Evolutionary conservation across 2,329 filamentous ascomycete genomes (phyloP), one percentile per base, ranked within the genome.

Genomic region (Trichoderma harzianum): DNA sequence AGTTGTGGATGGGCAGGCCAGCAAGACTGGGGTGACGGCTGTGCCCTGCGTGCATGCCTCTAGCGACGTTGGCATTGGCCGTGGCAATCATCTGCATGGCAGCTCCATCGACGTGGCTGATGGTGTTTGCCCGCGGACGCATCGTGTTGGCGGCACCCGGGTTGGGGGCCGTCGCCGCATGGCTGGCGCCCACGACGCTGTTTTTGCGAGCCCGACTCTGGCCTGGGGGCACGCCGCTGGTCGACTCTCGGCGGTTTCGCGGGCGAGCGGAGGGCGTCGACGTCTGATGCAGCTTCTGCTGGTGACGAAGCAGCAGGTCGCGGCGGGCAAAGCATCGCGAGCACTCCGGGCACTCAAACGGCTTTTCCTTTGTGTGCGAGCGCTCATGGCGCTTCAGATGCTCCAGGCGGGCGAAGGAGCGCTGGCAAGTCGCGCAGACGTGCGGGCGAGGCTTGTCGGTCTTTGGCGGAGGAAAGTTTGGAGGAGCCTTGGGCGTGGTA

Each of bases 281-380:
- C 30, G 94, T 94, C 87, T 97, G 94, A 81, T 99, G 96, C 62
- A 99, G 88, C 86, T 99, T 99, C 86, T 99, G 96, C 86, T 99
- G 96, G 83, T 99, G 96, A 72, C 96, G 90, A 75, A 99, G 85
- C 70, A 99, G 87, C 76, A 99, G 84, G 82, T 99, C 96, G 75
- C 96, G 90, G 73, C 96, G 90, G 73, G 96, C 96, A 83, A 99
- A 99, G 84, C 96, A 98, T 83, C 96, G 86, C 47, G 93, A 89
- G 82, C 96, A 99, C 81, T 98, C 94, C 32, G 94, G 93, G 78
- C 96, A 99, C 82, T 98, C 94, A 78, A 99, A 99, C 1, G 96
- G 96, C 86, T 99, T 99, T 84, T 99, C 95, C 82, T 99, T 98
- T 58, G 95, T 98, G 80, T 98, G 95, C n/a, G 94, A 97, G 74